These are phyloP conservation scores for Pezizomycotina sp. DNA, from an alignment of 2,329 filamentous ascomycete genomes.

Conservation along the genomic window DNA sequence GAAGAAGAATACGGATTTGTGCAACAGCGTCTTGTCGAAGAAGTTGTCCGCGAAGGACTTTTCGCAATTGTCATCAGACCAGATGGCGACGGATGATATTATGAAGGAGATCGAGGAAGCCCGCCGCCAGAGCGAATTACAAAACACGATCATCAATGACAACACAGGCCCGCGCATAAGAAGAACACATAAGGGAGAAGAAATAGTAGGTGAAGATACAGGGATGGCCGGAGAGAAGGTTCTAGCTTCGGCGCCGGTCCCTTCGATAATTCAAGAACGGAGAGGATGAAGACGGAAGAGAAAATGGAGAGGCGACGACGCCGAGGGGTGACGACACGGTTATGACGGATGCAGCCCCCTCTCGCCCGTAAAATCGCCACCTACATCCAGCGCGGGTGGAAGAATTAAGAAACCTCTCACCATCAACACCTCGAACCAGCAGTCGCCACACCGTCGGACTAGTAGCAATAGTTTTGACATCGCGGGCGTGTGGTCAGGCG, in stretches of 20 bases:
- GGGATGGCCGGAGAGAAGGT: conserved; percentile 33
- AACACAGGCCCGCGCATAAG: conserved; percentile 62
- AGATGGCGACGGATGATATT: conserved; percentile 82
- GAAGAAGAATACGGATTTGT: conserved; percentile 69
- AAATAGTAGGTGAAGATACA: conserved; percentile 63
- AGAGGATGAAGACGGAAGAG: conserved; percentile 27
- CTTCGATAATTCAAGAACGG: conserved; percentile 27
- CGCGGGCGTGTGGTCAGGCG: conserved; percentile 67
- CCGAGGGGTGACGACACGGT: conserved; percentile 24
- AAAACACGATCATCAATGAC: conserved; percentile 66
- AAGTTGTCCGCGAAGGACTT: conserved; percentile 57
- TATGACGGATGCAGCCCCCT: conserved; percentile 19
- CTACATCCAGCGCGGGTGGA: conserved; percentile 24
- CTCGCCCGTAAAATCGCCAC: conserved; percentile 16
- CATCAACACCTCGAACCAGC: conserved; percentile 21
- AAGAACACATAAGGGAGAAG: conserved; percentile 88
- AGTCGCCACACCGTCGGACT: conserved; percentile 32
- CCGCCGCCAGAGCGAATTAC: conserved; percentile 62
- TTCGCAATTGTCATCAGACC: conserved; percentile 73
- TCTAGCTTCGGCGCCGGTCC: conserved; percentile 32
- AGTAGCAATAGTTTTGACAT: conserved; percentile 56
- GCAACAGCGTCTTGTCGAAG: conserved; percentile 56
- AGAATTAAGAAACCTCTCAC: conserved; percentile 23
- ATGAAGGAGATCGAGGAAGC: conserved; percentile 61
- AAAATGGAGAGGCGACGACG: conserved; percentile 26